phyloP scores from a whole-genome alignment of 345 rosid species.

The Sisymbrium irio region DNA sequence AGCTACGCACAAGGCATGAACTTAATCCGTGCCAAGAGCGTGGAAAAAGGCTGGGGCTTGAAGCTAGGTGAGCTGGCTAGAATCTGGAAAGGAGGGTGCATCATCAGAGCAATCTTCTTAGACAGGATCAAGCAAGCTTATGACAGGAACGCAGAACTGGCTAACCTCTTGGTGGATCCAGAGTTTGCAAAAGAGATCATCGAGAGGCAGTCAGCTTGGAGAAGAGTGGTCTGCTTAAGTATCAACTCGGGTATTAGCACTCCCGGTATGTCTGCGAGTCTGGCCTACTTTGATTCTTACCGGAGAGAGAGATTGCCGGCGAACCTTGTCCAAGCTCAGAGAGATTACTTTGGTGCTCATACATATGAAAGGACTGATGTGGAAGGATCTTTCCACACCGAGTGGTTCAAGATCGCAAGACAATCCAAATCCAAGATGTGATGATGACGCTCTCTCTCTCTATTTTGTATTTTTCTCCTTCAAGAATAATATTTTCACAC shows the following conservation, averaged over 20 bases:
- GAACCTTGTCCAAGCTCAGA: constrained; percentile 93
- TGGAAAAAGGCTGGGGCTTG: constrained; percentile 82
- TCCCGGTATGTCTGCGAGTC: constrained; percentile 95
- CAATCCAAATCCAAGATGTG: constrained; percentile 52
- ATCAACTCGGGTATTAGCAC: constrained; percentile 88
- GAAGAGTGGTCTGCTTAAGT: constrained; percentile 82
- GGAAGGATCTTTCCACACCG: constrained; percentile 93
- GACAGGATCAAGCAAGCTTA: constrained; percentile 98
- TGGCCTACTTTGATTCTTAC: constrained; percentile 89
- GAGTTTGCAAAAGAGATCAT: constrained; percentile 94
- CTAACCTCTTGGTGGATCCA: constrained; percentile 90
- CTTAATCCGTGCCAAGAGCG: constrained; percentile 85
- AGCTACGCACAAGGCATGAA: constrained; percentile 99
- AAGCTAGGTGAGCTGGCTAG: constrained; percentile 93
- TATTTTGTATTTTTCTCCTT: constrained; percentile 14
- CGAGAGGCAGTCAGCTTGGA: constrained; percentile 93
- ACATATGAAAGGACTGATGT: constrained; percentile 90
- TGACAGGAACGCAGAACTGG: constrained; percentile 78
- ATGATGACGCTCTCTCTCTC: background rate
- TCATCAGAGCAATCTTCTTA: constrained; percentile 84
- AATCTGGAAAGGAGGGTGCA: constrained; percentile 99
- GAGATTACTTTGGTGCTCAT: constrained; percentile 97
- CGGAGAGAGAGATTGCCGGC: constrained; percentile 85
- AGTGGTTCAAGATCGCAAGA: constrained; percentile 95
- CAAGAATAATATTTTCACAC: constrained; percentile 27